Conservation (phyloP, 129 eudicot genomes). For the Solidago caesia region DNA sequence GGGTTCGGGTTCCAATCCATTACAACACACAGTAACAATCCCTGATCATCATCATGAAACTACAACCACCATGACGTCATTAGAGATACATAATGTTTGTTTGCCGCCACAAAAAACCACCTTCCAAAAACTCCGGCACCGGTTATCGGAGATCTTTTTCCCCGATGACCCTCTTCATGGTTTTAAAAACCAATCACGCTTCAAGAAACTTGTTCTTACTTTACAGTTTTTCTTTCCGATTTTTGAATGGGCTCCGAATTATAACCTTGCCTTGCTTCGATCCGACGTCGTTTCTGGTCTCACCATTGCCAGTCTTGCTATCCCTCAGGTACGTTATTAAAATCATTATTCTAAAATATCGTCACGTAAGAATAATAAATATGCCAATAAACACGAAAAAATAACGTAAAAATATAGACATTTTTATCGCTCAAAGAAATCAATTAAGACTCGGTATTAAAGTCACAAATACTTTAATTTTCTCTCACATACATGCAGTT, state of each 20-base stretch:
- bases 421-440: too few relatives aligned
- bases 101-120: constrained; percentile 66
- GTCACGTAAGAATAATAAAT: too few relatives aligned
- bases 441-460: too few relatives aligned
- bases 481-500: too few relatives aligned
- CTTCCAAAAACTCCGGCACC: constrained; percentile 53
- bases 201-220: constrained; percentile 51
- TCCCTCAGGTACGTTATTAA: constrained; percentile 89
- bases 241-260: constrained; percentile 91
- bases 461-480: too few relatives aligned
- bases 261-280: constrained; percentile 51
- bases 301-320: constrained; percentile 97
- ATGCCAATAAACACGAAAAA: too few relatives aligned
- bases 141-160: constrained; percentile 76
- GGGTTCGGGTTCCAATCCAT: constrained; percentile 33
- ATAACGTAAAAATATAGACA: too few relatives aligned
- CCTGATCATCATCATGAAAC: constrained; percentile 15
- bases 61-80: constrained; percentile 24
- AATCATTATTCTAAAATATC: too few relatives aligned
- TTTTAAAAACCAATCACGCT: constrained; percentile 69
- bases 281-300: constrained; percentile 92
- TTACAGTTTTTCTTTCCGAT: constrained; percentile 89
- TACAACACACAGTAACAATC: constrained; percentile 14
- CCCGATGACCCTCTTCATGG: constrained; percentile 93
- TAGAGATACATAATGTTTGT: constrained; percentile 59